phyloP scores from a whole-genome alignment of 768 basidiomycete genomes.

The Leccinum truebloodii region DNA sequence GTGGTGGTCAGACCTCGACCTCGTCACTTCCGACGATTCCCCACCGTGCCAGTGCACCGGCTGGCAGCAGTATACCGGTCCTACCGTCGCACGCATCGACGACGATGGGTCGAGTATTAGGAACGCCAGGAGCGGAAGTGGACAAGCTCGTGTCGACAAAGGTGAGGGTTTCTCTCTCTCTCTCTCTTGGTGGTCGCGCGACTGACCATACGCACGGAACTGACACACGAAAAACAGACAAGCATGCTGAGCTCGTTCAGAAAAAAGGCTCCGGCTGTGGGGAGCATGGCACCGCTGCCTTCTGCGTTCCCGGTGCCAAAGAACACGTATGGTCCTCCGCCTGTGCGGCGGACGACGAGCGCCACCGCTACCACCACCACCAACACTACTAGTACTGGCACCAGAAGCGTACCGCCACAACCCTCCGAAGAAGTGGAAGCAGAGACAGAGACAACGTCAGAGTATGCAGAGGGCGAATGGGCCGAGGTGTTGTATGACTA shows the following conservation, averaged over 20 bases:
- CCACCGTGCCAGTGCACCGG: no score
- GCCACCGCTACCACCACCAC: not conserved
- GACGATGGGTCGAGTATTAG: not conserved
- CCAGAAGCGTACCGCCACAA: not conserved
- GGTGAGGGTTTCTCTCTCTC: slow-evolving; percentile 7
- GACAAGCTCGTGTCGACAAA: slow-evolving; percentile 32
- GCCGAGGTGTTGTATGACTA: slow-evolving; percentile 79
- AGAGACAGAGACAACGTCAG: no score
- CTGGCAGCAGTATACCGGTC: no score
- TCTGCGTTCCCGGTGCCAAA: slow-evolving; percentile 45
- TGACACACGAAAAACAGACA: slow-evolving; percentile 8
- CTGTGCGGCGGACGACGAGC: slow-evolving; percentile 37
- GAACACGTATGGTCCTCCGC: slow-evolving; percentile 54
- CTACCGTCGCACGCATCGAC: no score
- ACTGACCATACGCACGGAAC: not conserved
- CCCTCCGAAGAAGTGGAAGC: slow-evolving; percentile 31
- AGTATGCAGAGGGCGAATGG: slow-evolving; percentile 62
- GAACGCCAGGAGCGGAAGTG: slow-evolving; percentile 19
- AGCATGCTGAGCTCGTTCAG: slow-evolving; percentile 27
- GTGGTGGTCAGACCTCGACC: not conserved
- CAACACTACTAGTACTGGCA: not conserved
- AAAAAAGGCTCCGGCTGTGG: slow-evolving; percentile 33
- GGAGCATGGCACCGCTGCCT: slow-evolving; percentile 38
- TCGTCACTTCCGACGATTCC: not conserved
- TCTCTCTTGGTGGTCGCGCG: no score